Evolutionary conservation across 2,329 filamentous ascomycete species (phyloP), one percentile per base, ranked within the genome.

Genomic region (Fusarium agapanthi): DNA sequence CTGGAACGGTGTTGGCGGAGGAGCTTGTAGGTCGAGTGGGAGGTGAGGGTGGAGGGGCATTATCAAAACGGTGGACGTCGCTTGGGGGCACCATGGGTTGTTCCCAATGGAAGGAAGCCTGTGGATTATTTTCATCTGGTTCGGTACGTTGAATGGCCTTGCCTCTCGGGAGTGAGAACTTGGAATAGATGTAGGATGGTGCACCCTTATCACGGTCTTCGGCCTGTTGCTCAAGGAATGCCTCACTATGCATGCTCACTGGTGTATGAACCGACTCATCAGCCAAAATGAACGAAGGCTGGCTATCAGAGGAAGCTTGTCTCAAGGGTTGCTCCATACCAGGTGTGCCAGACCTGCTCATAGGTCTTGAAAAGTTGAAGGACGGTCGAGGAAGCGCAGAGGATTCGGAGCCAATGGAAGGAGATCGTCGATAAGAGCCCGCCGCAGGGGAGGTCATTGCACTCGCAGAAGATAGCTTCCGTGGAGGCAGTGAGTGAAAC

Each of bases 281-380:
- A 11, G 87, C 86, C 56, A 91, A 84, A 35, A 89, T 81, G 62
- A 92, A 88, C 8, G 90, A 91, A 1, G 88, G 87, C 68, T 92
- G 90, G 76, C 90, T 92, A 75, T 93, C 91, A 10, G 87, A 89
- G 26, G 91, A 92, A 13, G 88, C 85, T 78, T 92, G 90, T 40
- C 90, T 85, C 15, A 86, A 85, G 53, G 90, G 89, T 47, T 83
- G 80, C n/a, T 92, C 89, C 74, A 87, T 83, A 48, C 78, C 83
- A 22, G 89, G 89, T 18, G 88, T 90, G 69, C 90, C 90, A 67
- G 90, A 88, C 78, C 92, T 88, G 81, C 95, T 98, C 68, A 97
- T 83, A 1, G 96, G 96, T 47, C 96, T 89, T 2, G 96, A 98
- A 81, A 98, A 98, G 82, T 99, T 98, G 83, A 97, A 95, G 0